Evolutionary conservation across 495 filamentous ascomycete species (phyloP), one percentile per base, ranked within the genome.

Genomic region (Aspergillus nidulans): DNA sequence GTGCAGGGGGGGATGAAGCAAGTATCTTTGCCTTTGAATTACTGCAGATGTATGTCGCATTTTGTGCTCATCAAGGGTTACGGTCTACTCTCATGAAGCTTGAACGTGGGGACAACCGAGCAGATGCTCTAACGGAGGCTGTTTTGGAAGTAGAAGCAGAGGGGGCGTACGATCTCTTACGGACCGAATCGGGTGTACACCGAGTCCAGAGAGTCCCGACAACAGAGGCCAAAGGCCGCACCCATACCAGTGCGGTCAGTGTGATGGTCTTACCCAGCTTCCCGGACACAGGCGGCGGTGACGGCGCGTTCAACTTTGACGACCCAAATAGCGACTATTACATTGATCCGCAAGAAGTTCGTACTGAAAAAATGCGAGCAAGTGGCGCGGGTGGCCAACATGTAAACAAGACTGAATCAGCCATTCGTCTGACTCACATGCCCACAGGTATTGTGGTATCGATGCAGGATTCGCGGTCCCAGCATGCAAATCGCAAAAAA

Each of bases 401-500:
- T 67, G 94, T 98, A 65, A 98, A 98, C 70, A 97, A 89, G 58
- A 98, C 94, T 1, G 95, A 97, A 69, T 96, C 91, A 30, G 94
- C 94, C 16, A 89, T 98, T 57, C 86, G 94, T 16, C 76, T 98
- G 52, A 96, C 91, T 10, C 95, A 98, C 79, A 77, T 90, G 12
- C 95, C 94, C 9, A 96, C 92, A 0, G 85, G 83, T 32, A 90
- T 83, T 7, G 81, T 88, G 23, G 92, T 97, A 10, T 85, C 84
- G 40, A 96, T 97, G 76, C 94, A 98, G 65, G 94, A 97, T 65
- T 85, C 82, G 30, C 80, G 94, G 55, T 95, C 89, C n/a, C 94
- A 98, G 71, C 84, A 87, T 28, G 80, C 86, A 38, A 98, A 98
- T 63, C 82, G 95, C 19, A 84, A 86, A 52, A 86, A 83, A 52